Conservation (phyloP, 2,329 filamentous ascomycete genomes). For the Alternaria tenuissima region DNA sequence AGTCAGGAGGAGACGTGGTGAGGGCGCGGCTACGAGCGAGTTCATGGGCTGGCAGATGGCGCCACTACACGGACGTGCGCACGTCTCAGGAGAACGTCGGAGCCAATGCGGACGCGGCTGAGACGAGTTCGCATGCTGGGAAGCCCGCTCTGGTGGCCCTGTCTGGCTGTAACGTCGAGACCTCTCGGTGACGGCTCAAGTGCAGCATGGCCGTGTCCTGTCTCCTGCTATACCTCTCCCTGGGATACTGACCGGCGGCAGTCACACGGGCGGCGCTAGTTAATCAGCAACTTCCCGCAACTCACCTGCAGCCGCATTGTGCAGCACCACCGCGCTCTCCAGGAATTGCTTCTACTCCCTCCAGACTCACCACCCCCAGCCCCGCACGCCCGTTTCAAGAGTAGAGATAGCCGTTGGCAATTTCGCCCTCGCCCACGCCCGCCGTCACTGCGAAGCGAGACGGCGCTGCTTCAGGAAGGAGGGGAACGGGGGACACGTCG, state of each 20-base stretch:
- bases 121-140: slow-evolving; percentile 6
- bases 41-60: slow-evolving; percentile 6
- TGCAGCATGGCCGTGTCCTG: slow-evolving; percentile 1
- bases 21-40: slow-evolving; percentile 4
- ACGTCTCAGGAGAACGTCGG: slow-evolving; percentile 40
- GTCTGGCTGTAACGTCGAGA: slow-evolving; percentile 6
- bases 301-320: slow-evolving; percentile 23
- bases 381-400: slow-evolving; percentile 27
- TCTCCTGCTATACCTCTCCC: neutral
- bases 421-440: neutral
- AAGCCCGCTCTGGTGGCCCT: slow-evolving; percentile 18
- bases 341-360: slow-evolving; percentile 8
- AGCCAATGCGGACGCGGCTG: slow-evolving; percentile 27
- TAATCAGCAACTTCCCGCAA: slow-evolving; percentile 25
- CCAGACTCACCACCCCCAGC: slow-evolving; percentile 3
- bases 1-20: neutral
- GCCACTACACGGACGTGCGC: slow-evolving; percentile 24
- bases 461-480: slow-evolving; percentile 1
- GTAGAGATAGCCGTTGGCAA: neutral
- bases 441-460: neutral
- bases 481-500: slow-evolving; percentile 17
- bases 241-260: slow-evolving; percentile 2
- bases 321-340: slow-evolving; percentile 18
- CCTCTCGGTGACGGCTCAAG: neutral
- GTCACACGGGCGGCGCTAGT: slow-evolving; percentile 16